Evolutionary conservation across 495 filamentous ascomycete genomes (phyloP), one percentile per base, ranked within the genome.

Genomic region (Hypoxylon cercidicola): DNA sequence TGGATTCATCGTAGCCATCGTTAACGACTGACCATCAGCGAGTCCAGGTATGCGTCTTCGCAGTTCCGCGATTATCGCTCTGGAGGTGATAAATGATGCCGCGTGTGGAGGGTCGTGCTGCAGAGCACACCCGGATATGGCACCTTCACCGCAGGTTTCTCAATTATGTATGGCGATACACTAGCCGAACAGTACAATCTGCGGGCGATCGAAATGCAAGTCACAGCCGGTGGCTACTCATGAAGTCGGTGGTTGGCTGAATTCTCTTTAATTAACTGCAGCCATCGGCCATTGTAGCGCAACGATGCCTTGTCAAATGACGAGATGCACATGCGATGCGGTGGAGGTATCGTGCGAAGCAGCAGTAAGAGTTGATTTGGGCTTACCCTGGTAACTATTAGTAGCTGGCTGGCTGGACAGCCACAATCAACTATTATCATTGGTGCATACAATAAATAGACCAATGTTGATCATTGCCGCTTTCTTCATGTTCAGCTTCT

Each of bases 401-500:
- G 46, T 47, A 49, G 48, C 12, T 10, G 23, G 16, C 39, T 47
- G 41, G 48, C 12, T 10, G 23, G 16, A 44, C 9, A 19, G 19
- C 30, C 15, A 37, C 20, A 28, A 3, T 11, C 23, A 40, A n/a
- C 25, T 28, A 55, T 55, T 25, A n/a, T 30, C 52, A 35, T 49
- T 40, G 23, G 50, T 13, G 25, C 5, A 50, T 28, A 0, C n/a
- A 32, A 35, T n/a, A 44, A 32, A 35, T n/a, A 44, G 28, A 25
- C 16, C n/a, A 1, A 12, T 41, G 63, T 53, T 20, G 52, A 66
- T 66, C 63, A 47, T 47, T 53, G 16, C 64, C 21, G 1, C 13
- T 51, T 53, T 32, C 5, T 32, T 32, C 30, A 25, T 45, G 15
- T 67, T 62, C 64, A 67, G 64, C 53, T 62, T 16, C 49, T 2